These are phyloP conservation scores for Cordyceps militaris DNA, from an alignment of 2,329 filamentous ascomycete genomes.

Conservation along the genomic window DNA sequence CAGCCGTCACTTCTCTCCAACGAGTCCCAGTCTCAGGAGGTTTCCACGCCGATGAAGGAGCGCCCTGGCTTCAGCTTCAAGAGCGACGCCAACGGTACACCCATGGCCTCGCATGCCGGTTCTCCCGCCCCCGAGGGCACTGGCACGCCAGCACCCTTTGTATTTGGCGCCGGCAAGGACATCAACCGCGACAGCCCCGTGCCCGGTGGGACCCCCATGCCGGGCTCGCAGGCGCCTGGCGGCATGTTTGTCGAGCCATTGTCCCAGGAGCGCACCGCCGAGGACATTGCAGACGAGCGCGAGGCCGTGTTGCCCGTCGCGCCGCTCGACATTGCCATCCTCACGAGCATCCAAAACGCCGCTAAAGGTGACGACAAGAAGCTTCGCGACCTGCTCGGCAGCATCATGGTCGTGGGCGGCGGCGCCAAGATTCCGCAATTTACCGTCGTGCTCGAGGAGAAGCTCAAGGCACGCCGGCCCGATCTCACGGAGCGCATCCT, in stretches of 20 bases:
- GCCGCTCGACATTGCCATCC: slow-evolving; percentile 80
- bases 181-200: slow-evolving; percentile 45
- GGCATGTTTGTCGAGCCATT: slow-evolving; percentile 43
- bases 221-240: slow-evolving; percentile 32
- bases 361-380: slow-evolving; percentile 88
- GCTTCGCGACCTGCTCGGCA: slow-evolving; percentile 78
- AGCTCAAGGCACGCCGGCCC: slow-evolving; percentile 59
- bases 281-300: slow-evolving; percentile 57
- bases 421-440: slow-evolving; percentile 76
- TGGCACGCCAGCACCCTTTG: slow-evolving; percentile 56
- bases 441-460: slow-evolving; percentile 74
- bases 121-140: slow-evolving; percentile 77
- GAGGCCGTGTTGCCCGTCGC: slow-evolving; percentile 77
- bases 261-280: slow-evolving; percentile 40
- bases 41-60: slow-evolving; percentile 56
- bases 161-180: slow-evolving; percentile 47
- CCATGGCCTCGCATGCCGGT: slow-evolving; percentile 76
- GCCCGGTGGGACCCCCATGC: slow-evolving; percentile 39
- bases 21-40: slow-evolving; percentile 36
- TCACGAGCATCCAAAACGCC: slow-evolving; percentile 82
- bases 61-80: slow-evolving; percentile 60
- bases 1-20: slow-evolving; percentile 46
- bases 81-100: slow-evolving; percentile 67
- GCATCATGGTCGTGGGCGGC: slow-evolving; percentile 86
- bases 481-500: slow-evolving; percentile 55